Evolutionary conservation across 345 rosid genomes (phyloP).

Genomic region (Dovyalis caffra): DNA sequence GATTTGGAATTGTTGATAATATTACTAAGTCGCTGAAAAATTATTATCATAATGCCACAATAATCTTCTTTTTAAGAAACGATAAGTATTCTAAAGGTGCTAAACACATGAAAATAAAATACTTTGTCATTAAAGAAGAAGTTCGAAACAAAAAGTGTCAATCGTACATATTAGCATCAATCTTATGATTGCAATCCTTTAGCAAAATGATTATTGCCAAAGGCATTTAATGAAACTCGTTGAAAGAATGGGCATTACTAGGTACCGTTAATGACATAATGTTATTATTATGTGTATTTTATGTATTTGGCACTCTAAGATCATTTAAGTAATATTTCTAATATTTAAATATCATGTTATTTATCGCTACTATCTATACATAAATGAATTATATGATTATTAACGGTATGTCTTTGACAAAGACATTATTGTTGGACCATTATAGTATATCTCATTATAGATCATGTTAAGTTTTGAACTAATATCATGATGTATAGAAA

Average conservation of each 20-base stretch:
- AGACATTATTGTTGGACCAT: constrained; percentile 1
- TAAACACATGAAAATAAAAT: not conserved
- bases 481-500: not conserved
- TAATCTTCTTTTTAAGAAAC: no score
- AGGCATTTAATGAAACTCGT: no score
- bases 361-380: not conserved
- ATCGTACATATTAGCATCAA: no score
- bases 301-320: not conserved
- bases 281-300: not conserved
- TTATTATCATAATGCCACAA: no score
- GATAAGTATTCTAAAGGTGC: not conserved
- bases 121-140: not conserved
- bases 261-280: no score
- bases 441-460: not conserved
- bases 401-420: not conserved
- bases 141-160: no score
- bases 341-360: no score
- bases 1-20: not conserved
- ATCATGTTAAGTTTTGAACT: not conserved
- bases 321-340: not conserved
- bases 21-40: not conserved
- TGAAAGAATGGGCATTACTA: no score
- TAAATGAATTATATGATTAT: not conserved
- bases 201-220: no score
- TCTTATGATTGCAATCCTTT: no score